These are phyloP conservation scores for Russula sp. DNA, from an alignment of 768 basidiomycete genomes.

Conservation along the genomic window DNA sequence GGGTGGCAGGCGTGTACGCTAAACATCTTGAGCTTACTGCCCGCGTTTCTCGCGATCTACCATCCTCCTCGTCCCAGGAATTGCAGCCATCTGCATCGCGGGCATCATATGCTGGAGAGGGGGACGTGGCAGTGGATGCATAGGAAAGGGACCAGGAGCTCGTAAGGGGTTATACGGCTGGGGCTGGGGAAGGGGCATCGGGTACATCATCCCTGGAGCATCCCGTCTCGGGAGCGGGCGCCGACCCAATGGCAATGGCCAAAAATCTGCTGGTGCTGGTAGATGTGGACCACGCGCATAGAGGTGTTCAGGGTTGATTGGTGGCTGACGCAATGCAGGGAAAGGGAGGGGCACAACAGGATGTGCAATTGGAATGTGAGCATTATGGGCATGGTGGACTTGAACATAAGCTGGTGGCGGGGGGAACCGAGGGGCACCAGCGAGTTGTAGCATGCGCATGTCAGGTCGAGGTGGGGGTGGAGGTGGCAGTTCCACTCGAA, in stretches of 20 bases:
- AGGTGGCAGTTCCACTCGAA: constrained; percentile 58
- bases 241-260: not conserved
- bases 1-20: not conserved
- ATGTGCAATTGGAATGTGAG: constrained; percentile 13
- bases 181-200: not conserved
- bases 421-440: not conserved
- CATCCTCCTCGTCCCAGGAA: constrained; percentile 1
- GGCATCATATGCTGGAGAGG: not conserved
- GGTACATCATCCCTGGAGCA: not conserved
- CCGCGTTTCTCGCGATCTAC: not conserved
- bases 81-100: not conserved
- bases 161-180: not conserved
- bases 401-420: constrained; percentile 7
- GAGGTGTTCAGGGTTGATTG: constrained; percentile 1
- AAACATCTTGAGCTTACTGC: not conserved
- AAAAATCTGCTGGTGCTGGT: not conserved
- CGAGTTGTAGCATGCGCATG: not conserved
- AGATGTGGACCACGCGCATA: not conserved
- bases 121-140: not conserved
- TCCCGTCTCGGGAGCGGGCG: not conserved
- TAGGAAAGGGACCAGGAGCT: not conserved
- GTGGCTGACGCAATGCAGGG: not conserved
- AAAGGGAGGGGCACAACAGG: constrained; percentile 9
- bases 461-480: not conserved
- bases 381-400: constrained; percentile 14